Base-by-base conservation (phyloP, 2,329 filamentous ascomycete species). In the Trichoderma simmonsii region DNA sequence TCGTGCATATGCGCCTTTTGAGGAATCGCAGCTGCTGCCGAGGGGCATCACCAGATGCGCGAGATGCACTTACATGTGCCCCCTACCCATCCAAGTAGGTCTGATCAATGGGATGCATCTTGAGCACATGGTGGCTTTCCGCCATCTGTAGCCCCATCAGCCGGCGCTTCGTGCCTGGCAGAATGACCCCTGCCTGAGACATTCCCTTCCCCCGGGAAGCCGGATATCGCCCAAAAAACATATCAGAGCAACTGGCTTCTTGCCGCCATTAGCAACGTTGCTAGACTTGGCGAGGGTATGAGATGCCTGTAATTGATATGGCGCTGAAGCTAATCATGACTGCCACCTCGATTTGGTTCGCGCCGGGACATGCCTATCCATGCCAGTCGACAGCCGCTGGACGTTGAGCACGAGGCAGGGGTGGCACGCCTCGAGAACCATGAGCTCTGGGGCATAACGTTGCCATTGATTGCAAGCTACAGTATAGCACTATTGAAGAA, bases 201-300 rank as follows among this genome's bases (percentile, higher is more conserved):
- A 48, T 62, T 62, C 67, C 28, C 39, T 36, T 15, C 59, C 56
- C 30, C 43, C 57, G 28, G 39, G 28, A 54, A 51, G 67, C 36
- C 65, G 34, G 54, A 12, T 12, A 61, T 21, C 32, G 21, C 59
- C 56, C 30, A 15, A 8, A 14, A 36, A 28, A 9, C 28, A 63
- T 70, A 63, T 61, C 36, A 36, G 21, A 36, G 30, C 51, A 59
- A 48, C 51, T 21, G 28, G 24, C 30, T 26, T 60, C 54, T 60
- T 66, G 62, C 51, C 51, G 28, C 57, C 64, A 68, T 57, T 21
- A 48, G 71, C 64, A 72, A 72, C 71, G 71, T 72, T 72, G 71
- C 71, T 61, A 69, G 32, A 63, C 71, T 72, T 69, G 71, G 57
- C 57, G 59, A 63, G 48, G 57, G 30, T 54, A 54, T 54, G 48